These are phyloP conservation scores for Cercospora sojina DNA, from an alignment of 2,329 filamentous ascomycete species.

Conservation along the genomic window DNA sequence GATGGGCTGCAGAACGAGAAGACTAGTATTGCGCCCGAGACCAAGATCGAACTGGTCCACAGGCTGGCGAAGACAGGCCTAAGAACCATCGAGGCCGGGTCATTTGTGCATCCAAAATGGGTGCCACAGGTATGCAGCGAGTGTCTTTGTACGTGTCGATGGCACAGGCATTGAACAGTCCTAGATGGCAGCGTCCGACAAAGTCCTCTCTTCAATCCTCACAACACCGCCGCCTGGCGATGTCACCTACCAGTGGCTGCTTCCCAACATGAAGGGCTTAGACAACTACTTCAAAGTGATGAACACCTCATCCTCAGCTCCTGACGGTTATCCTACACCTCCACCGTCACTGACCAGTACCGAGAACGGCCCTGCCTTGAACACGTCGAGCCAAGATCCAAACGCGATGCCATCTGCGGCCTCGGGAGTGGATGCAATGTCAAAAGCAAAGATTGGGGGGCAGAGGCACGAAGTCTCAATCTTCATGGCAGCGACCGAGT, in stretches of 20 bases:
- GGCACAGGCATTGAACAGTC: conserved; percentile 11
- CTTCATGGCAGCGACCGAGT: conserved; percentile 78
- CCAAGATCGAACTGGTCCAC: conserved; percentile 74
- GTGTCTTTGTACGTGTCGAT: neutral
- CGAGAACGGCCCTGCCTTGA: conserved; percentile 42
- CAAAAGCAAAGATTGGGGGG: conserved; percentile 48
- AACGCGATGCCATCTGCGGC: conserved; percentile 43
- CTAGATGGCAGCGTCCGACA: conserved; percentile 75
- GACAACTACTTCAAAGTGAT: conserved; percentile 59
- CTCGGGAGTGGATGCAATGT: conserved; percentile 42
- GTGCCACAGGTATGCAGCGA: conserved; percentile 65
- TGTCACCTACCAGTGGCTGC: conserved; percentile 76
- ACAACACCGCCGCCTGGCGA: conserved; percentile 55
- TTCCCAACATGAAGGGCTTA: conserved; percentile 73
- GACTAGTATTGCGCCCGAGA: conserved; percentile 64
- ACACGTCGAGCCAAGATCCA: conserved; percentile 46
- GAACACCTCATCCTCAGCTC: conserved; percentile 41
- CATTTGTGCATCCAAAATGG: conserved; percentile 81
- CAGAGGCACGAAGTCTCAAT: conserved; percentile 67
- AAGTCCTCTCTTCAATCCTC: conserved; percentile 70
- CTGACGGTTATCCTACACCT: conserved; percentile 53
- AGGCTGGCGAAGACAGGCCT: conserved; percentile 68
- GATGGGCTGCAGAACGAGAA: conserved; percentile 89
- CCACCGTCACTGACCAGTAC: conserved; percentile 38
- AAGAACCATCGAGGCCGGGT: conserved; percentile 73